Conservation (phyloP, 2,329 filamentous ascomycete species). For the Aspergillus unguis region DNA sequence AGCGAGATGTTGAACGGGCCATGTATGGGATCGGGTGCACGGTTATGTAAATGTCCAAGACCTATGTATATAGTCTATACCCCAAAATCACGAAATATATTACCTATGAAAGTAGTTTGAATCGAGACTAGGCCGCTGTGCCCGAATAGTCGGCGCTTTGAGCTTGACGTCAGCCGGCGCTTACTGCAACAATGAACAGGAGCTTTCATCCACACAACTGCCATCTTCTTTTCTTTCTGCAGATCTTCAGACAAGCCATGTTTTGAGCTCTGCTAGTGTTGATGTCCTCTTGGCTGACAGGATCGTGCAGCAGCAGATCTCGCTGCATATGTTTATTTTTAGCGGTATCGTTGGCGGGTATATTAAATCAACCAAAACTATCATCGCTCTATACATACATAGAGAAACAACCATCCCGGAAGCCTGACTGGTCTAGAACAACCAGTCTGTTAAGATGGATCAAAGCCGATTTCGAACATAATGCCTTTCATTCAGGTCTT, state of each 20-base stretch:
- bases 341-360: neutral
- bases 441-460: too few species aligned
- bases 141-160: neutral
- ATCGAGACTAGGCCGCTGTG: too few species aligned
- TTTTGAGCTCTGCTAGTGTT: neutral
- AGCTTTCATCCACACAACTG: conserved; percentile 5
- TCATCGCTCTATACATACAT: too few species aligned
- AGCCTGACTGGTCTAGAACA: too few species aligned
- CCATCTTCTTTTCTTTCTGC: neutral
- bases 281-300: neutral
- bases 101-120: too few species aligned
- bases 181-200: conserved; percentile 13
- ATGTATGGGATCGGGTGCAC: conserved; percentile 94
- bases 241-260: conserved; percentile 3
- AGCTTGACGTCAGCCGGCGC: conserved; percentile 19
- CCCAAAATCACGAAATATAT: conserved; percentile 10
- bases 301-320: neutral
- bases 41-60: conserved; percentile 63
- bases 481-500: too few species aligned
- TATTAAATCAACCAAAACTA: neutral
- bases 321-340: neutral
- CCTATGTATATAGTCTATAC: conserved; percentile 15
- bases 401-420: too few species aligned
- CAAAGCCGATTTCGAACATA: too few species aligned
- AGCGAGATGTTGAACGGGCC: conserved; percentile 82